Evolutionary conservation across 1,139 yeast genomes (phyloP), one percentile per base, ranked within the genome.

Genomic region (Geotrichum carabidarum): DNA sequence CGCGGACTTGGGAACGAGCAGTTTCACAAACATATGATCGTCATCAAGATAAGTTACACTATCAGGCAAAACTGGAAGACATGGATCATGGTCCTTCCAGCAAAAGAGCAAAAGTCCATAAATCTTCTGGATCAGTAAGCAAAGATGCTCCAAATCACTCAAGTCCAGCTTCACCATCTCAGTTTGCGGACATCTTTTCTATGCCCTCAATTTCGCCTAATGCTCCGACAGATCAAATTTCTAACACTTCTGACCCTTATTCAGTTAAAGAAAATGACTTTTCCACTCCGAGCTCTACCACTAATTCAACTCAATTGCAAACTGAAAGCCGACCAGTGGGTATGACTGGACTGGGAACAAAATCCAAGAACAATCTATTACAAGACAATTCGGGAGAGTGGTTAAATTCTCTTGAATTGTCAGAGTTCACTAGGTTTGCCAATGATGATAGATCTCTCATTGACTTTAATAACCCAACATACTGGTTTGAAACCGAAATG

Each of bases 351-450:
- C 40, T 40, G 30, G 53, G 50, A 7, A 38, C 42, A 22, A 53
- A 41, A 11, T 35, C 53, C 4, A 43, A 35, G 18, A 50, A 46
- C 37, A 50, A 44, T n/a, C 31, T 56, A 47, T 34, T 56, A 17
- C 46, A 42, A 15, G 57, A 53, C 36, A 50, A 42, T 4, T 53
- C 55, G 40, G 58, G 53, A 8, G 58, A 56, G 34, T 56, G 58
- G 58, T 42, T 56, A 2, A 56, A 53, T 36, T 50, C 54, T 2
- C 44, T 56, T 5, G 58, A 56, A 32, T 37, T 47, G 27, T 12
- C 44, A 3, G 58, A 53, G 31, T 53, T 56, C 22, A 42, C 53
- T 2, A 51, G 45, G 14, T 51, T 44, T 47, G 50, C 49, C 7
- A 36, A 43, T 32, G 48, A 43, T 5, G 44, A 32, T 1, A 27